A percentile compares a stretch with the other conserved stretches of the same genome.
phyloP scores from a whole-genome alignment of 176 grass and related monocot species.

The Raddia guianensis region DNA sequence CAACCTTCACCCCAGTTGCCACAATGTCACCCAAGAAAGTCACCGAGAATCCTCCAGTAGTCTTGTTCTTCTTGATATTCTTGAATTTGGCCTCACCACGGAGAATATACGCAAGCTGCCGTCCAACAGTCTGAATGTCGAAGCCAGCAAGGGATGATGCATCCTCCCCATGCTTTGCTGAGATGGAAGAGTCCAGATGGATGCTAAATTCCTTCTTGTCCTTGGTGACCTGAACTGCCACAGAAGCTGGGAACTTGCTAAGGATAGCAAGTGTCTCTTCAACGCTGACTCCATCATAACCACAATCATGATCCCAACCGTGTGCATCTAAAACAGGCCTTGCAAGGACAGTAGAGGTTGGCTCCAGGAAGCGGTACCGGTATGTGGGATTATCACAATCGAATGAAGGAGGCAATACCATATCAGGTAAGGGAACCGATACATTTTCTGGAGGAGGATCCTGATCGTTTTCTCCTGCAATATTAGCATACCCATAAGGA shows the following conservation, averaged over 20 bases:
- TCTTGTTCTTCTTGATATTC: constrained; percentile 92
- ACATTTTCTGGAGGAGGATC: constrained; percentile 81
- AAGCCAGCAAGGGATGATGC: constrained; percentile 86
- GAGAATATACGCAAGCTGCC: constrained; percentile 76
- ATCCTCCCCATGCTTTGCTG: constrained; percentile 86
- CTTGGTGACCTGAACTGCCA: constrained; percentile 86
- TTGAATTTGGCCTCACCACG: constrained; percentile 91
- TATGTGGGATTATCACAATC: constrained; percentile 82
- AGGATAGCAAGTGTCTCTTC: constrained; percentile 77
- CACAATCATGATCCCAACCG: constrained; percentile 98
- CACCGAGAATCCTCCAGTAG: constrained; percentile 77
- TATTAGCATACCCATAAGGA: constrained; percentile 56
- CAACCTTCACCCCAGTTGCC: constrained; percentile 83
- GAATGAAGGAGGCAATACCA: constrained; percentile 89
- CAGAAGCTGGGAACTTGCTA: constrained; percentile 61
- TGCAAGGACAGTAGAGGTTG: constrained; percentile 71
- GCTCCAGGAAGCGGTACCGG: constrained; percentile 85
- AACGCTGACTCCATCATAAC: constrained; percentile 90
- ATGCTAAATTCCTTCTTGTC: constrained; percentile 98
- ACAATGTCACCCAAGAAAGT: constrained; percentile 87
- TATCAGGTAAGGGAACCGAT: constrained; percentile 84
- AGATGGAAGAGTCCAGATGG: constrained; percentile 87
- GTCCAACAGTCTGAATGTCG: constrained; percentile 81
- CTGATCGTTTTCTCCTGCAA: constrained; percentile 65
- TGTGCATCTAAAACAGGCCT: constrained; percentile 78